Percentiles rank a stretch among this genome's conserved stretches.
Conservation (phyloP, 345 rosid genomes). For the Syzygium grande region DNA sequence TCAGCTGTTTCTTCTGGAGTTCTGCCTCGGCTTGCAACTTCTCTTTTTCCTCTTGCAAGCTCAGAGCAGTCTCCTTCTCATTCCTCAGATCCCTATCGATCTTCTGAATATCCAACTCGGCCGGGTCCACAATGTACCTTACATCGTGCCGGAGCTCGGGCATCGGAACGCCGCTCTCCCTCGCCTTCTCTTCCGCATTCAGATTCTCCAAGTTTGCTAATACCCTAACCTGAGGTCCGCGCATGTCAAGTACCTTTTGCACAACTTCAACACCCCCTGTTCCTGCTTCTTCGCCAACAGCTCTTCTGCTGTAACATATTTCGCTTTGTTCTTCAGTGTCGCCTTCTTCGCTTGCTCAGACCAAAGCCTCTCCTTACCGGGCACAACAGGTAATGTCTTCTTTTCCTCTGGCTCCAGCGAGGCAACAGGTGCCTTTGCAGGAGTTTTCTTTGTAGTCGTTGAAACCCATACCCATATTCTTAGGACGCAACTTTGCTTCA, state of each 20-base stretch:
- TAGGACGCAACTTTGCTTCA: slow-evolving; percentile 81
- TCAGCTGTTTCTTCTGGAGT: slow-evolving; percentile 42
- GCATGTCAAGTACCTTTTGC: slow-evolving; percentile 82
- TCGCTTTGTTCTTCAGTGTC: background rate
- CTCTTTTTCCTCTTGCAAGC: slow-evolving; percentile 40
- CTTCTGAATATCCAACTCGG: slow-evolving; percentile 80
- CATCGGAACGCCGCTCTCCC: slow-evolving; percentile 75
- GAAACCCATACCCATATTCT: slow-evolving; percentile 79
- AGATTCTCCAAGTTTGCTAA: slow-evolving; percentile 79
- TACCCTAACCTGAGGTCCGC: slow-evolving; percentile 84
- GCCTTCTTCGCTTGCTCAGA: slow-evolving; percentile 24
- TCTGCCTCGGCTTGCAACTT: slow-evolving; percentile 43
- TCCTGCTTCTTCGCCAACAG: slow-evolving; percentile 73
- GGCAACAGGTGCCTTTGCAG: slow-evolving; percentile 28
- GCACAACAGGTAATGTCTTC: slow-evolving; percentile 18
- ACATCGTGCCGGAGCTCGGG: slow-evolving; percentile 79
- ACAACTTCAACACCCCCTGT: slow-evolving; percentile 59
- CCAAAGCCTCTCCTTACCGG: slow-evolving; percentile 51
- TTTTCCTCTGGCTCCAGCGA: slow-evolving; percentile 49
- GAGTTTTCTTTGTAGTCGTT: slow-evolving; percentile 59
- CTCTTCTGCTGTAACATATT: slow-evolving; percentile 51
- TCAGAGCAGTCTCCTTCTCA: slow-evolving; percentile 33
- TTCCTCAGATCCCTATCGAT: slow-evolving; percentile 71
- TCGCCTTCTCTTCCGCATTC: slow-evolving; percentile 78
- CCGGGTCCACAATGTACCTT: slow-evolving; percentile 58